phyloP scores from a whole-genome alignment of 495 filamentous ascomycete genomes.

The Pseudoneurospora amorphoporcata region DNA sequence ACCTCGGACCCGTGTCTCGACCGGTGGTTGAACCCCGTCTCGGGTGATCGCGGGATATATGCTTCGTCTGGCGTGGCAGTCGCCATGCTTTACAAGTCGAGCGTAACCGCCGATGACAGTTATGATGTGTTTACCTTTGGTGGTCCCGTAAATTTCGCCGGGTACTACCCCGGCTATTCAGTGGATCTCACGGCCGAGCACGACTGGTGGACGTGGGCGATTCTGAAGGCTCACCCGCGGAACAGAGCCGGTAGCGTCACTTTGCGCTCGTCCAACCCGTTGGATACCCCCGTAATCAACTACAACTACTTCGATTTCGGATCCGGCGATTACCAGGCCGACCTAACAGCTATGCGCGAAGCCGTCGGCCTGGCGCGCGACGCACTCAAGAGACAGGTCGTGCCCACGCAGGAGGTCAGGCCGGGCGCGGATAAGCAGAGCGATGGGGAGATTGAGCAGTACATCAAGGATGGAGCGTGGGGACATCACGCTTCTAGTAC shows the following conservation, averaged over 20 bases:
- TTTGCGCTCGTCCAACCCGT: constrained; percentile 40
- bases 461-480: constrained; percentile 43
- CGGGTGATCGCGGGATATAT: constrained; percentile 39
- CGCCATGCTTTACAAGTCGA: constrained; percentile 37
- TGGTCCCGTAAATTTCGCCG: constrained; percentile 42
- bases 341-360: constrained; percentile 39
- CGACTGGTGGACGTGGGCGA: constrained; percentile 38
- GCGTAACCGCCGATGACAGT: constrained; percentile 23
- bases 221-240: constrained; percentile 41
- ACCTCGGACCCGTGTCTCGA: constrained; percentile 39
- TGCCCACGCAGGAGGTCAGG: constrained; percentile 35
- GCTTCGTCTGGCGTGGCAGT: constrained; percentile 37
- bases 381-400: constrained; percentile 26
- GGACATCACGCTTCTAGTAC: constrained; percentile 50
- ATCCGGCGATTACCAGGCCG: constrained; percentile 15
- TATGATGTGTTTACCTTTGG: constrained; percentile 45
- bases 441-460: constrained; percentile 34
- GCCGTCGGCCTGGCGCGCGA: constrained; percentile 35
- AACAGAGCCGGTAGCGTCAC: constrained; percentile 43
- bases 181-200: constrained; percentile 19
- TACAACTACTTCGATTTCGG: constrained; percentile 46
- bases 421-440: constrained; percentile 34
- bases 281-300: constrained; percentile 41
- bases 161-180: constrained; percentile 38
- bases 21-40: constrained; percentile 28